These are phyloP conservation scores for Neurospora hispaniola DNA, from an alignment of 495 filamentous ascomycete species.

Conservation along the genomic window DNA sequence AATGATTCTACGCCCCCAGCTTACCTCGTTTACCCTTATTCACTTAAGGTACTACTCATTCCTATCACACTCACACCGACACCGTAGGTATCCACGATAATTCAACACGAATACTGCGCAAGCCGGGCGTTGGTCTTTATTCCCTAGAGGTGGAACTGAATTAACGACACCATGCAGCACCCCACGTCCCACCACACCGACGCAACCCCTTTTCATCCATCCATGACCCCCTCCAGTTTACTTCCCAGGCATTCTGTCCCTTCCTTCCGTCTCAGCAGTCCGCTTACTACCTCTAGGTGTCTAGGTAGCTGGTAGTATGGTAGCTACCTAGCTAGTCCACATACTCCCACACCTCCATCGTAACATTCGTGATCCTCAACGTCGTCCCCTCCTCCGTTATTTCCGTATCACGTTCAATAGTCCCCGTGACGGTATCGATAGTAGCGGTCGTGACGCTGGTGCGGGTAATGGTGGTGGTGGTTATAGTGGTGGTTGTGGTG, in stretches of 20 bases:
- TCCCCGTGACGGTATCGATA: background rate
- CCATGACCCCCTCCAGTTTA: background rate
- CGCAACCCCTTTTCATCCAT: background rate
- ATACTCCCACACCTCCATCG: too few species aligned
- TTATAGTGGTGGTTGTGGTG: background rate
- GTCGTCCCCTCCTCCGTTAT: too few species aligned
- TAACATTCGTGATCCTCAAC: too few species aligned
- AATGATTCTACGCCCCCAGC: background rate
- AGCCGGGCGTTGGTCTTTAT: background rate
- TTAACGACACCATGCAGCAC: too few species aligned
- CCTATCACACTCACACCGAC: background rate
- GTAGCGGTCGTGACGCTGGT: background rate
- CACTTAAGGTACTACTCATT: too few species aligned
- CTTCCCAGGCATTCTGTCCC: background rate
- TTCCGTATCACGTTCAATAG: background rate
- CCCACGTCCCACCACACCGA: background rate
- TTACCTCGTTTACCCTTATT: background rate
- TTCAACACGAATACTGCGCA: background rate
- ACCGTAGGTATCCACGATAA: background rate
- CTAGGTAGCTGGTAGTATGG: too few species aligned
- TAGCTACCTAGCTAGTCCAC: too few species aligned
- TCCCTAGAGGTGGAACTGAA: too few species aligned
- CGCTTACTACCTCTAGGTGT: too few species aligned
- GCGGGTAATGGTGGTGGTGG: background rate
- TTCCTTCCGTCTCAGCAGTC: too few species aligned